phyloP scores from a whole-genome alignment of 2,329 filamentous ascomycete species.

The Rhynchosporium secalis region DNA sequence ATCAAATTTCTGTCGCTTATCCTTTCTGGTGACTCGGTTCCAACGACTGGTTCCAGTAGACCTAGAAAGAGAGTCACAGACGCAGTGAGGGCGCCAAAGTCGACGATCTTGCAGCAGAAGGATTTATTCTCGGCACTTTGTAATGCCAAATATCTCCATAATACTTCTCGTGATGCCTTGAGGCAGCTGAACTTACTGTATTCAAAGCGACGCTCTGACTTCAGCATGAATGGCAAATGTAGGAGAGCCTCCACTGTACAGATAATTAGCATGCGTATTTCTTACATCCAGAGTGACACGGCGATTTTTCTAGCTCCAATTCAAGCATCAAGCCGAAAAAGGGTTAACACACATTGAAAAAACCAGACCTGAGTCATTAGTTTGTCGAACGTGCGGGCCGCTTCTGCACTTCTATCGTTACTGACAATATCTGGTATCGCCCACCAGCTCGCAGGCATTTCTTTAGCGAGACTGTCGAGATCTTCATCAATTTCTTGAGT shows the following conservation, averaged over 20 bases:
- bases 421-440: constrained; percentile 27
- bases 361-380: constrained; percentile 37
- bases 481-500: constrained; percentile 39
- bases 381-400: constrained; percentile 28
- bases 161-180: constrained; percentile 35
- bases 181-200: constrained; percentile 39
- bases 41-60: constrained; percentile 28
- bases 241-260: constrained; percentile 29
- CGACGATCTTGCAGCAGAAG: constrained; percentile 37
- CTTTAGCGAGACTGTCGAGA: constrained; percentile 33
- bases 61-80: constrained; percentile 36
- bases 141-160: constrained; percentile 34
- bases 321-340: background rate
- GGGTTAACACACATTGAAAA: constrained; percentile 27
- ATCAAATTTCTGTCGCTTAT: constrained; percentile 30
- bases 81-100: constrained; percentile 37
- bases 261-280: background rate
- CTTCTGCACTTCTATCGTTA: constrained; percentile 20
- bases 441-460: constrained; percentile 37
- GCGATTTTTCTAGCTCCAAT: background rate
- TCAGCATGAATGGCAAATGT: constrained; percentile 40
- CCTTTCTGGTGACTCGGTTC: constrained; percentile 20
- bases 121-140: constrained; percentile 24
- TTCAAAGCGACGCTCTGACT: constrained; percentile 38
- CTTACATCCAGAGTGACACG: background rate